Conservation (phyloP, 2,329 filamentous ascomycete species). For the Neofusicoccum ribis region DNA sequence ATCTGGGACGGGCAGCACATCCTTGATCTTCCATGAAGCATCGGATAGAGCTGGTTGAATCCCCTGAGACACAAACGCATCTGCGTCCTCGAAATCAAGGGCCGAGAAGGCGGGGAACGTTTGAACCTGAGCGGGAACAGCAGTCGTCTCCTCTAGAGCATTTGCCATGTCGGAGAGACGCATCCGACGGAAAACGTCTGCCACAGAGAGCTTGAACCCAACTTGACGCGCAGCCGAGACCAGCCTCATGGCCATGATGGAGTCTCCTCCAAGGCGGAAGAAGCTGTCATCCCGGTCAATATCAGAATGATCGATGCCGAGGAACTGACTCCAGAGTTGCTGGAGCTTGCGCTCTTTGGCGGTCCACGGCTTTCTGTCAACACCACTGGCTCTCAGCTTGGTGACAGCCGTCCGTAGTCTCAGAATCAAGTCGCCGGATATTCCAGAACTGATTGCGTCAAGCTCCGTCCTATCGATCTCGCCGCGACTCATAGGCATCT, state of each 20-base stretch:
- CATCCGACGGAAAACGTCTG: slow-evolving; percentile 45
- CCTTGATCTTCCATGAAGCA: slow-evolving; percentile 52
- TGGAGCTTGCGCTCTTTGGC: slow-evolving; percentile 31
- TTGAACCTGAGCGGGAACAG: slow-evolving; percentile 26
- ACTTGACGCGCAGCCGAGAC: slow-evolving; percentile 40
- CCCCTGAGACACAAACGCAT: slow-evolving; percentile 48
- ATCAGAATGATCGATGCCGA: slow-evolving; percentile 29
- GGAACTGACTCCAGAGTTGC: slow-evolving; percentile 27
- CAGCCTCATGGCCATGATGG: slow-evolving; percentile 48
- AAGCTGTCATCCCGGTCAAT: slow-evolving; percentile 46
- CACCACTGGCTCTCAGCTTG: slow-evolving; percentile 18
- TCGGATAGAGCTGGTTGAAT: slow-evolving; percentile 56
- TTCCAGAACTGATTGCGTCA: neutral
- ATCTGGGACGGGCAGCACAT: slow-evolving; percentile 60
- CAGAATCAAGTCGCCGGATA: slow-evolving; percentile 22
- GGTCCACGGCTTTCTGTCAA: slow-evolving; percentile 17
- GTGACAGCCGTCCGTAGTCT: slow-evolving; percentile 26
- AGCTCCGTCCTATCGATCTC: neutral
- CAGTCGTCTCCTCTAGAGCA: slow-evolving; percentile 43
- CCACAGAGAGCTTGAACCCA: slow-evolving; percentile 42
- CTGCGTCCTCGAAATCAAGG: slow-evolving; percentile 43
- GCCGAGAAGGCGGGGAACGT: slow-evolving; percentile 53
- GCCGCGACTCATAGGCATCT: slow-evolving; percentile 25
- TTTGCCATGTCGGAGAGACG: slow-evolving; percentile 55
- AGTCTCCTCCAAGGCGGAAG: slow-evolving; percentile 50